Conservation (phyloP, 75 land plant genomes). For the Ceratopteris richardii region DNA sequence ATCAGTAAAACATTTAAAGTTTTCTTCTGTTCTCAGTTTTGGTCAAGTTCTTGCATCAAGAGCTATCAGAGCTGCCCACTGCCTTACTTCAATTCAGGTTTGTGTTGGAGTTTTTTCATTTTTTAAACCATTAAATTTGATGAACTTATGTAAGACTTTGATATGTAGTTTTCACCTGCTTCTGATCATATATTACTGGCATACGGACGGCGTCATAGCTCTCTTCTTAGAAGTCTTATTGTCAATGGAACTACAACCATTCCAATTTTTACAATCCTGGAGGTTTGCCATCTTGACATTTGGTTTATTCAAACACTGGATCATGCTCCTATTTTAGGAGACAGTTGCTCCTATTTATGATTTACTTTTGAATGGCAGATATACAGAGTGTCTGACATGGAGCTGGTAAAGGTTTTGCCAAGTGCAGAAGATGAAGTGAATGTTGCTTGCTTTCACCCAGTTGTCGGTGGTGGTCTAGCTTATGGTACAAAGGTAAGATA, state of each 20-base stretch:
- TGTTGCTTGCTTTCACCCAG: constrained; percentile 98
- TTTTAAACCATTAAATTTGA: not conserved
- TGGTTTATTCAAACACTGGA: not conserved
- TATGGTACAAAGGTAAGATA: constrained; percentile 88
- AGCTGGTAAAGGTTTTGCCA: constrained; percentile 84
- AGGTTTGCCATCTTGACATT: constrained; percentile 34
- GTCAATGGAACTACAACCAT: constrained; percentile 74
- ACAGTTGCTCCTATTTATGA: no score
- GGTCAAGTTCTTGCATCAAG: constrained; percentile 75
- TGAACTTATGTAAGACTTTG: constrained; percentile 1
- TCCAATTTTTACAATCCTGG: constrained; percentile 80
- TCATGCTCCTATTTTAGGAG: no score
- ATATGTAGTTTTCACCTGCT: constrained; percentile 84
- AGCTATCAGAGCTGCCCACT: constrained; percentile 89
- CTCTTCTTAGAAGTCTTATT: constrained; percentile 75
- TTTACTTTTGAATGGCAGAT: constrained; percentile 42
- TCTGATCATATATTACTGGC: constrained; percentile 83
- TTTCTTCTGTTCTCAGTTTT: constrained; percentile 37
- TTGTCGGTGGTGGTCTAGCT: constrained; percentile 86
- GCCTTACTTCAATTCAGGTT: constrained; percentile 93
- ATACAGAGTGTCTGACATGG: constrained; percentile 95
- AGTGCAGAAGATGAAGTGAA: constrained; percentile 99
- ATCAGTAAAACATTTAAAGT: not conserved
- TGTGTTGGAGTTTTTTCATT: not conserved
- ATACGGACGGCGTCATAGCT: constrained; percentile 90